Evolutionary conservation across 2,329 filamentous ascomycete species (phyloP), one percentile per base, ranked within the genome.

Genomic region (Sclerotinia spermophila): DNA sequence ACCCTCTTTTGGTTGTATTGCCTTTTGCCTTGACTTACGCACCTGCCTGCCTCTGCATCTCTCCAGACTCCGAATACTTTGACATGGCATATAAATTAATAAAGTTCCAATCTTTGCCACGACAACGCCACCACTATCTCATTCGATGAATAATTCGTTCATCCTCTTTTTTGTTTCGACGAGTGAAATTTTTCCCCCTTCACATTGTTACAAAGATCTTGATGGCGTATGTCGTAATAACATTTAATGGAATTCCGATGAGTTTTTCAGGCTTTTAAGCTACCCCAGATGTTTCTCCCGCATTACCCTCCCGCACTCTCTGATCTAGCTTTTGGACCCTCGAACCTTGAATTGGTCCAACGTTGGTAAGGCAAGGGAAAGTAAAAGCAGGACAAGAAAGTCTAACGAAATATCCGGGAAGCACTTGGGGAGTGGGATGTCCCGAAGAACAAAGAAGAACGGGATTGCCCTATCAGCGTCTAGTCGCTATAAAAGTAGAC

Each of bases 231-330:
- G 58, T 8, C 35, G 35, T 60, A 40, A 40, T 21, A n/a, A 27
- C 40, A n/a, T 19, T 19, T 27, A 42, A 8, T 33, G 33, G 21
- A n/a, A 40, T n/a, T 65, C 21, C 5, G 45, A 35, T 24, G 61
- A 27, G n/a, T 48, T 44, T 24, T 27, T 21, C 38, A 33, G 45
- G 17, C 24, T 53, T 33, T 55, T 6, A 21, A 51, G 38, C 66
- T 68, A 68, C 66, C 66, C 66, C 66, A 24, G 66, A 68, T 68
- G 61, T 19, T 48, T 40, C 24, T 59, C 35, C 56, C 56, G 56
- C 33, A 40, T 59, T 58, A 17, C 40, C 19, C 15, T 62, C 40
- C 59, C 59, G 40, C 40, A 13, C 19, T 33, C 59, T 45, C 27
- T 60, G 55, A 66, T 53, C 66, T 45, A 33, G 56, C n/a, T 11